Evolutionary conservation across 805 yeast species (phyloP).

Genomic region (Starmerella powellii): DNA sequence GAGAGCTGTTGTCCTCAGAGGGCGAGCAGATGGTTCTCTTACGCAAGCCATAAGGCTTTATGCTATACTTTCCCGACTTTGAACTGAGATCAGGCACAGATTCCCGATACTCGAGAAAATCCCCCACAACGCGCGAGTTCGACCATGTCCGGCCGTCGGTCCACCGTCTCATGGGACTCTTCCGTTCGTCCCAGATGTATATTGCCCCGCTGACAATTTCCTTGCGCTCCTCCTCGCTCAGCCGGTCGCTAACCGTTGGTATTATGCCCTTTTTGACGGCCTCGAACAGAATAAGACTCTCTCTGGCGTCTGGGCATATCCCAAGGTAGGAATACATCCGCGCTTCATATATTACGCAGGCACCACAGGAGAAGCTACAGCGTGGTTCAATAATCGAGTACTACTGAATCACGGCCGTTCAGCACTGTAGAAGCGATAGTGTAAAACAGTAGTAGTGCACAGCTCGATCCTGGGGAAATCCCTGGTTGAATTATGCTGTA

Average conservation of each 20-base stretch:
- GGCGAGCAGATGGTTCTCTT: constrained; percentile 54
- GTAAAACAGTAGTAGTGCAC: background rate
- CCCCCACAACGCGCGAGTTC: constrained; percentile 56
- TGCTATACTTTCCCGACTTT: constrained; percentile 29
- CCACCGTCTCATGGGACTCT: constrained; percentile 65
- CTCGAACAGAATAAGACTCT: constrained; percentile 54
- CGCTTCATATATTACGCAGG: background rate
- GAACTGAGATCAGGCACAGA: constrained; percentile 33
- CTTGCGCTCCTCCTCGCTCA: constrained; percentile 44
- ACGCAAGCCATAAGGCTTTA: constrained; percentile 43
- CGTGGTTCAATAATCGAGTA: background rate
- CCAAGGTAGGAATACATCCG: constrained; percentile 53
- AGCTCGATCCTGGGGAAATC: background rate
- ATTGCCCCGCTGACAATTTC: constrained; percentile 47
- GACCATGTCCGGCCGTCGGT: constrained; percentile 68
- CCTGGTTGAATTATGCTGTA: constrained; percentile 3
- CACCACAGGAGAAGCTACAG: background rate
- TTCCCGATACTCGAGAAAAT: constrained; percentile 51
- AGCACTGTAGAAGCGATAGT: background rate
- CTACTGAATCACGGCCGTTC: background rate
- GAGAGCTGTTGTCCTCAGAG: constrained; percentile 40
- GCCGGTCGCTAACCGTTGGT: constrained; percentile 48
- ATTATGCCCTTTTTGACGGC: constrained; percentile 47
- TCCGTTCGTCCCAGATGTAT: constrained; percentile 61
- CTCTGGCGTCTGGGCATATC: constrained; percentile 42